phyloP scores from a whole-genome alignment of 2,329 filamentous ascomycete species.

The Parasarocladium wereldwijsianum region DNA sequence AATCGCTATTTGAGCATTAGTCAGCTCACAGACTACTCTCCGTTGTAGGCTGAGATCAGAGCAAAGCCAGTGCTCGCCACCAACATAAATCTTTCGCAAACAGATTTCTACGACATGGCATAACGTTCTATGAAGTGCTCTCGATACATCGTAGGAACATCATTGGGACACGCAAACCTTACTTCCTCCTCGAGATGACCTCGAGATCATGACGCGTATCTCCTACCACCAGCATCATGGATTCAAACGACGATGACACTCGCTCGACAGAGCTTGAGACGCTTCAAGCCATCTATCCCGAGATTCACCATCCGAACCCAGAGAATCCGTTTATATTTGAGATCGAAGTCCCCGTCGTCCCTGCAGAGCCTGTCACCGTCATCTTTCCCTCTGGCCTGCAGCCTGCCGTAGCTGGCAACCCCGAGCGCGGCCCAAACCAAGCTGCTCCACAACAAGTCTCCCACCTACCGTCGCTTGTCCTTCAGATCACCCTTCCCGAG shows the following conservation, averaged over 20 bases:
- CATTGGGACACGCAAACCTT: too few species aligned
- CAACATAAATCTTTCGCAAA: too few species aligned
- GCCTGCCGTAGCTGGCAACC: constrained; percentile 6
- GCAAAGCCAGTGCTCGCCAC: too few species aligned
- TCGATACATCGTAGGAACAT: too few species aligned
- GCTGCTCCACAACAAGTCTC: constrained; percentile 27
- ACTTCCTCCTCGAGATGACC: too few species aligned
- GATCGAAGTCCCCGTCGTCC: constrained; percentile 43
- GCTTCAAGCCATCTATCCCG: constrained; percentile 52
- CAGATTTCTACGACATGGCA: too few species aligned
- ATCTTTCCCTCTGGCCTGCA: constrained; percentile 33
- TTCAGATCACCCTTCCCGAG: constrained; percentile 38
- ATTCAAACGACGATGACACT: constrained; percentile 31
- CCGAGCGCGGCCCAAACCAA: constrained; percentile 1
- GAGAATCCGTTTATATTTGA: constrained; percentile 31
- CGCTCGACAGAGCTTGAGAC: constrained; percentile 45
- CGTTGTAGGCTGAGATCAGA: too few species aligned
- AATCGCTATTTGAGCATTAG: too few species aligned
- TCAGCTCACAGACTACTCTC: too few species aligned
- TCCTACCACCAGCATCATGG: constrained; percentile 15
- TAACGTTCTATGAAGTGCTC: too few species aligned
- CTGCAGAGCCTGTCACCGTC: constrained; percentile 38
- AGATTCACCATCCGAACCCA: constrained; percentile 31
- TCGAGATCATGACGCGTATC: neutral
- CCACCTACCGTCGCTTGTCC: constrained; percentile 41